Evolutionary conservation across 495 filamentous ascomycete genomes (phyloP).

Genomic region (Lophium mytilinum): DNA sequence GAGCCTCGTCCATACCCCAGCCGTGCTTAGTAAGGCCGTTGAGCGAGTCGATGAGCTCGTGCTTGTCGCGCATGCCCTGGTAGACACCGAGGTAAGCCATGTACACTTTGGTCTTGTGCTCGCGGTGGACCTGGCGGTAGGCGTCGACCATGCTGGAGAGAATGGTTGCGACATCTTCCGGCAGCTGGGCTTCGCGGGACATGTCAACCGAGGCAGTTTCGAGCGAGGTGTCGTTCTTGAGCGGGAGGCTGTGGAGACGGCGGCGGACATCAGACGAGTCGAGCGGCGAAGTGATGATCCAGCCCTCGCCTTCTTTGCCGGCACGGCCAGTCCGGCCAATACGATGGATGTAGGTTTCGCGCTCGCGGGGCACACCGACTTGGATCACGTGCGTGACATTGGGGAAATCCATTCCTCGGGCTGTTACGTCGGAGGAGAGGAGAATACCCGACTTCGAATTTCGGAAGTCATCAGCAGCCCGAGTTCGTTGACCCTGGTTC

Average conservation of each 20-base stretch:
- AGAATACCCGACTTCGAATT: constrained; percentile 57
- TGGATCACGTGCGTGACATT: constrained; percentile 88
- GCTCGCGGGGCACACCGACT: constrained; percentile 58
- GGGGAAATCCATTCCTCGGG: constrained; percentile 95
- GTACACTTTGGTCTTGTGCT: constrained; percentile 19
- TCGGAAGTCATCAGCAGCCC: constrained; percentile 64
- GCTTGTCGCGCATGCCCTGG: neutral
- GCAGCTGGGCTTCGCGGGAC: constrained; percentile 35
- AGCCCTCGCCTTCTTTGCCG: constrained; percentile 71
- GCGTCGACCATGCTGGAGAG: constrained; percentile 35
- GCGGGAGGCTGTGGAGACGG: constrained; percentile 55
- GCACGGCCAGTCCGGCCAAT: constrained; percentile 68
- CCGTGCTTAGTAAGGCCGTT: neutral
- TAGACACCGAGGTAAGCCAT: neutral
- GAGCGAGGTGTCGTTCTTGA: constrained; percentile 52
- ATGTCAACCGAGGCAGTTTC: constrained; percentile 46
- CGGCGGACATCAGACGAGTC: constrained; percentile 46
- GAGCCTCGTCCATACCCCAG: constrained; percentile 8
- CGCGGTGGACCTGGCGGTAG: constrained; percentile 31
- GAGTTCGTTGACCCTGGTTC: constrained; percentile 57
- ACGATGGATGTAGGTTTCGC: constrained; percentile 83
- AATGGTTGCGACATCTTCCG: constrained; percentile 31
- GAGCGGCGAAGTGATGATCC: constrained; percentile 55
- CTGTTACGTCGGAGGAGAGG: constrained; percentile 88
- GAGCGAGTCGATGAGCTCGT: constrained; percentile 1